Conservation (phyloP, 2,329 filamentous ascomycete genomes). For the Sporothrix humicola region DNA sequence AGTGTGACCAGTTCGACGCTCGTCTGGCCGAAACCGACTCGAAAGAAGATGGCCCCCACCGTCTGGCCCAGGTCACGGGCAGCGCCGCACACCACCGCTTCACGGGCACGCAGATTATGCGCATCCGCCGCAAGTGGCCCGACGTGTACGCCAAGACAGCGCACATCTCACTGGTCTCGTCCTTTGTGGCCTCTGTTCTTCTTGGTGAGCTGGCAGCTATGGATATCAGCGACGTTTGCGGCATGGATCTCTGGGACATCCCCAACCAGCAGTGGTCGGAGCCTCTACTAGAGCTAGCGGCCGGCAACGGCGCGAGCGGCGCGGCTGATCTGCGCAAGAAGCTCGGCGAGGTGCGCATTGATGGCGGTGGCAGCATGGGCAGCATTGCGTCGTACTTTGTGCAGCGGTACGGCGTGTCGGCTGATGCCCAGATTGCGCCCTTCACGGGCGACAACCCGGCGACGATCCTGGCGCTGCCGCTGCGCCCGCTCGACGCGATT, state of each 20-base stretch:
- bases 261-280: conserved; percentile 74
- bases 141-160: conserved; percentile 79
- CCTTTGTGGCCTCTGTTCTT: conserved; percentile 90
- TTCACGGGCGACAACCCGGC: conserved; percentile 97
- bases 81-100: conserved; percentile 97
- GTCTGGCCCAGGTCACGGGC: conserved; percentile 79
- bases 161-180: conserved; percentile 91
- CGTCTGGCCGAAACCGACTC: conserved; percentile 51
- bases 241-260: conserved; percentile 97
- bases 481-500: conserved; percentile 88
- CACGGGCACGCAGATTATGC: conserved; percentile 94
- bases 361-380: conserved; percentile 82
- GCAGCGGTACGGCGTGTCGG: conserved; percentile 74
- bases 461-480: conserved; percentile 88
- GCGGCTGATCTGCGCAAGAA: conserved; percentile 72
- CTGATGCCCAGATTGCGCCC: conserved; percentile 76
- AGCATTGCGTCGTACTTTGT: conserved; percentile 79
- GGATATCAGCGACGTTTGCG: conserved; percentile 92
- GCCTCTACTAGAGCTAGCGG: conserved; percentile 74
- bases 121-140: conserved; percentile 80
- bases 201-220: conserved; percentile 84
- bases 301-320: conserved; percentile 64
- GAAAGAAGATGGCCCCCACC: conserved; percentile 60
- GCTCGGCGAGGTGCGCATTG: conserved; percentile 77
- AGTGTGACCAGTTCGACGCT: conserved; percentile 87